Conservation (phyloP, 2,329 filamentous ascomycete species). For the Botryotinia calthae region DNA sequence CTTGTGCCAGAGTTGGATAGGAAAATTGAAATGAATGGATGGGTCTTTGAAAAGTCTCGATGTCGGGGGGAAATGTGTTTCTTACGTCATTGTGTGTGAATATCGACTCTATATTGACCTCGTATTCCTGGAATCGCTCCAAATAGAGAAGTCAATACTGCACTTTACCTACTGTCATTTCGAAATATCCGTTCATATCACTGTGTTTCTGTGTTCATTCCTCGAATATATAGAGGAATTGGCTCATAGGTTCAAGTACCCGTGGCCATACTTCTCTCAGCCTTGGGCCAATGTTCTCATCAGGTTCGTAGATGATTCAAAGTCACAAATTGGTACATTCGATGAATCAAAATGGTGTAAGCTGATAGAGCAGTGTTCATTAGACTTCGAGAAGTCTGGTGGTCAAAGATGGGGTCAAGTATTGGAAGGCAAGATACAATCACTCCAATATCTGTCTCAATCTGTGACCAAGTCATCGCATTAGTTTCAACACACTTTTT, state of each 20-base stretch:
- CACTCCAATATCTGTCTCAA: background rate
- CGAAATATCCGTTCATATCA: background rate
- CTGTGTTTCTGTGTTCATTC: background rate
- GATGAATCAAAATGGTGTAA: background rate
- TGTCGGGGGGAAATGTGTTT: background rate
- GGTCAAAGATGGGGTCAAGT: background rate
- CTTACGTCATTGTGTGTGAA: background rate
- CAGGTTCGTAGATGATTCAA: background rate
- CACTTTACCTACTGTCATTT: background rate
- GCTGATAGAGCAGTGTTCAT: background rate
- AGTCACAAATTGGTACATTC: background rate
- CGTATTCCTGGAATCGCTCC: background rate
- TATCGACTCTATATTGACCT: background rate
- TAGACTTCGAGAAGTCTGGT: background rate
- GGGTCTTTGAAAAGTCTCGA: background rate
- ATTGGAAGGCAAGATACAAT: background rate
- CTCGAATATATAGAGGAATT: background rate
- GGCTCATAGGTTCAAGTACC: background rate
- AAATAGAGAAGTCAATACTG: background rate
- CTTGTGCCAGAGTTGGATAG: background rate
- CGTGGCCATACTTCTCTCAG: background rate
- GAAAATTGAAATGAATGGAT: background rate
- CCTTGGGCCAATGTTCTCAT: background rate
- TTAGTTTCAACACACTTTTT: background rate
- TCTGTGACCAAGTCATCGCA: background rate